Percentiles rank a stretch among this genome's conserved stretches.
These are phyloP conservation scores for Thymus quinquecostatus DNA, from an alignment of 257 asterid genomes.

Conservation along the genomic window DNA sequence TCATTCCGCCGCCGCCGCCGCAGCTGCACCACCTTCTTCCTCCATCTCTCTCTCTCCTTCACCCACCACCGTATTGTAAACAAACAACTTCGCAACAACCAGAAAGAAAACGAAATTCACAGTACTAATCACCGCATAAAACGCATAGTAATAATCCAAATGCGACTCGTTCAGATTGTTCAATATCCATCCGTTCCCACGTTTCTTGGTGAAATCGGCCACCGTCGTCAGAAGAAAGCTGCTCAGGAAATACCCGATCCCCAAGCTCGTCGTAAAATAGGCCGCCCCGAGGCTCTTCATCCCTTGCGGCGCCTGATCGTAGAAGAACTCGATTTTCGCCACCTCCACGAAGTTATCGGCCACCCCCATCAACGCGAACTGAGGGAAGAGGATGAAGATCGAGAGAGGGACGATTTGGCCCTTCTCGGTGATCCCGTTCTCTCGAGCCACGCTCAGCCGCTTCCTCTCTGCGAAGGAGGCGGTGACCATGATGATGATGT, in stretches of 20 bases:
- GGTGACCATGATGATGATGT: slow-evolving; percentile 49
- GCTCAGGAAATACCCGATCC: slow-evolving; percentile 66
- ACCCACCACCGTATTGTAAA: slow-evolving; percentile 39
- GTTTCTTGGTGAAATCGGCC: slow-evolving; percentile 49
- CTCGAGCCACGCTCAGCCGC: slow-evolving; percentile 49
- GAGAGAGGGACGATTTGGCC: slow-evolving; percentile 55
- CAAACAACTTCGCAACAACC: slow-evolving; percentile 51
- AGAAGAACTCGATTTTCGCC: slow-evolving; percentile 72
- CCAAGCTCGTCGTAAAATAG: slow-evolving; percentile 65
- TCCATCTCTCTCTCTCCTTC: slow-evolving; percentile 20
- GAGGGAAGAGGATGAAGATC: slow-evolving; percentile 67
- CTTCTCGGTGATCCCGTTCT: slow-evolving; percentile 36
- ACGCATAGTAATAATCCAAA: slow-evolving; percentile 67
- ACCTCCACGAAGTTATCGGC: slow-evolving; percentile 70
- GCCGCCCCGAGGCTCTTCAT: slow-evolving; percentile 87
- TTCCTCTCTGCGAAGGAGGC: slow-evolving; percentile 52
- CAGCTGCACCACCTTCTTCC: neutral
- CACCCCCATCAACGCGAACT: slow-evolving; percentile 59
- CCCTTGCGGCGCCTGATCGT: slow-evolving; percentile 75
- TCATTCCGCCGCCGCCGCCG: neutral
- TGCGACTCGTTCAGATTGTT: slow-evolving; percentile 63
- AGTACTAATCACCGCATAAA: slow-evolving; percentile 45
- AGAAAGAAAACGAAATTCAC: slow-evolving; percentile 55
- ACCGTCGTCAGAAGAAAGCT: slow-evolving; percentile 63
- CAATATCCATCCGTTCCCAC: slow-evolving; percentile 71